Percentiles rank a stretch among this genome's conserved stretches.
Evolutionary conservation across 192 early-diverging fungal genomes (phyloP).

Genomic region (Linnemannia schmuckeri): DNA sequence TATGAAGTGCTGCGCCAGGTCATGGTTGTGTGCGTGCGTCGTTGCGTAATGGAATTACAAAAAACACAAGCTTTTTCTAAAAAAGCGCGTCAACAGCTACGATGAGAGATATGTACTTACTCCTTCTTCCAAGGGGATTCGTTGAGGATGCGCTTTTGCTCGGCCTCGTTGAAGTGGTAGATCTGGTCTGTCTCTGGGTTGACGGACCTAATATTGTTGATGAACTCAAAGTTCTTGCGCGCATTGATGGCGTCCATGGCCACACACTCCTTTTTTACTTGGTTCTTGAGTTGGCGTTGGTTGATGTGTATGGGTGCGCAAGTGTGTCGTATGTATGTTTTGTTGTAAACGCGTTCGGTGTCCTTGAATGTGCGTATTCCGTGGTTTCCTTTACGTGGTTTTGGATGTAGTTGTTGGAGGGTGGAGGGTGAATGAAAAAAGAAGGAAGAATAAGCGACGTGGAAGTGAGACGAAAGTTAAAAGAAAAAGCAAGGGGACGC

Average conservation of each 20-base stretch:
- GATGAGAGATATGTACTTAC: constrained; percentile 54
- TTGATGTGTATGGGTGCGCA: neutral
- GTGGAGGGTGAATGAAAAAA: neutral
- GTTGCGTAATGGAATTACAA: too few species aligned
- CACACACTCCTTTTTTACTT: neutral
- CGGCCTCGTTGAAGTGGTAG: constrained; percentile 83
- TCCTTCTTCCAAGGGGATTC: constrained; percentile 88
- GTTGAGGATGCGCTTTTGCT: constrained; percentile 72
- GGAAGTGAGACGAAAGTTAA: neutral
- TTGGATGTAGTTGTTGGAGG: neutral
- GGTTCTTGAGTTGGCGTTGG: neutral
- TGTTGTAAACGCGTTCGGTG: neutral
- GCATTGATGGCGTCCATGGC: constrained; percentile 65
- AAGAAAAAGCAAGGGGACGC: neutral
- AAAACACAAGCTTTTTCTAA: neutral
- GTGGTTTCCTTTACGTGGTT: neutral
- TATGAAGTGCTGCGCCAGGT: constrained; percentile 6
- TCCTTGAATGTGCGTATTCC: neutral
- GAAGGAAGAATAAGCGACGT: neutral
- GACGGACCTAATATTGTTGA: constrained; percentile 84
- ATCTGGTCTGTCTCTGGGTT: constrained; percentile 79
- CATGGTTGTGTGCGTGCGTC: neutral
- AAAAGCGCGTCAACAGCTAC: neutral
- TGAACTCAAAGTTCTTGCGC: constrained; percentile 70
- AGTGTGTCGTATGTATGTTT: neutral